Percentiles rank a stretch among this genome's conserved stretches.
phyloP scores from a whole-genome alignment of 495 filamentous ascomycete species.

The Penicillium macrosclerotiorum region DNA sequence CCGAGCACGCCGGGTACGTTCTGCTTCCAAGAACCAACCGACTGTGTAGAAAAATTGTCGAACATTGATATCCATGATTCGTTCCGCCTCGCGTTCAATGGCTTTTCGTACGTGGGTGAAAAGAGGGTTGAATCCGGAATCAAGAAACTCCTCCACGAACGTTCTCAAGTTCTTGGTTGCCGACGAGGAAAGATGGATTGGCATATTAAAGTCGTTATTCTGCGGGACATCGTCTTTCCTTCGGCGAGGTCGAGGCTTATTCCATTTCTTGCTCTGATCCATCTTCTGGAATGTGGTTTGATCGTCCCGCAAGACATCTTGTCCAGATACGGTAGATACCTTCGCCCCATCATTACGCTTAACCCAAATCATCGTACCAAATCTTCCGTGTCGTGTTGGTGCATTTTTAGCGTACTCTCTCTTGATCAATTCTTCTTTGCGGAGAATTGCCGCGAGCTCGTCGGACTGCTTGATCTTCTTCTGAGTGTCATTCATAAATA shows the following conservation, averaged over 20 bases:
- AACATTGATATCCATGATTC: slow-evolving; percentile 68
- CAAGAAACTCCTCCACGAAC: slow-evolving; percentile 93
- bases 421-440: slow-evolving; percentile 77
- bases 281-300: slow-evolving; percentile 76
- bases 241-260: slow-evolving; percentile 64
- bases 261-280: slow-evolving; percentile 89
- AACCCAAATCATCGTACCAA: slow-evolving; percentile 97
- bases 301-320: slow-evolving; percentile 74
- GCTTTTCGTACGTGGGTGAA: slow-evolving; percentile 83
- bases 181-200: slow-evolving; percentile 60
- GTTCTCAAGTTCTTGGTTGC: slow-evolving; percentile 69
- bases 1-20: slow-evolving; percentile 67
- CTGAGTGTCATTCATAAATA: slow-evolving; percentile 80
- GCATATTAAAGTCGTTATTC: slow-evolving; percentile 71
- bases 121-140: slow-evolving; percentile 93
- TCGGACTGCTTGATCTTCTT: slow-evolving; percentile 62
- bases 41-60: slow-evolving; percentile 91
- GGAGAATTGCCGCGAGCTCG: slow-evolving; percentile 71
- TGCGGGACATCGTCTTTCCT: slow-evolving; percentile 63
- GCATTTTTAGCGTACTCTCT: slow-evolving; percentile 74
- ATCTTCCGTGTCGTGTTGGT: slow-evolving; percentile 87
- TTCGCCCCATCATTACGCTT: slow-evolving; percentile 80
- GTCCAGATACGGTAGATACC: slow-evolving; percentile 82
- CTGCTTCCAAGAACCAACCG: slow-evolving; percentile 91
- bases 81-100: slow-evolving; percentile 86